Base-by-base conservation (phyloP, 768 basidiomycete genomes). In the Russula sp. region DNA sequence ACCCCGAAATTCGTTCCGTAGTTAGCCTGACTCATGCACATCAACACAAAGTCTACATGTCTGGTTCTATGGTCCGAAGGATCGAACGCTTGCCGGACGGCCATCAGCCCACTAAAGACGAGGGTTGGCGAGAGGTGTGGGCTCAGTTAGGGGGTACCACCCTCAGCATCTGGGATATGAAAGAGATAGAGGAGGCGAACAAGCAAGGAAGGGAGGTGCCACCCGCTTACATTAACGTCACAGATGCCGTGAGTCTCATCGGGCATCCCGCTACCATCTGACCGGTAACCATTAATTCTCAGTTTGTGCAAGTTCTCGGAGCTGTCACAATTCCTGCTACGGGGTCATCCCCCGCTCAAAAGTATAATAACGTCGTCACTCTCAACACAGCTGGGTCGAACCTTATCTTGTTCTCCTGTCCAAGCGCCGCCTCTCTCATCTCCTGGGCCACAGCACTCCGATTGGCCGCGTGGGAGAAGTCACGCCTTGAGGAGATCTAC, bases 321-420 rank as follows among this genome's bases (percentile, higher is more conserved):
- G 82, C 88, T 0, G 80, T 92, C 14, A 87, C 88, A 0, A 77
- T 84, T 20, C 86, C 87, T 1, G 77, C 82, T 7, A 80, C 82
- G 0, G 71, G 77, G 0, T 77, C 73, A 11, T 66, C 76, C 1
- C 84, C 87, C 1, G 68, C 80, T 0, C 81, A 82, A 70, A 82
- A 84, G 66, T 89, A 84, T 68, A 78, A 78, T 0, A 90, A 92
- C 71, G 88, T 98, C 57, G 81, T 98, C 61, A 91, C 92, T 0
- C 79, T 99, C 68, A 99, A 95, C 72, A 96, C 91, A 6, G 96
- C 95, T 0, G 96, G 96, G 22, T 87, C 87, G 35, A 98, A 98
- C 72, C 79, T 94, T 50, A 77, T 94, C 37, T 75, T 96, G 3
- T 96, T 98, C 76, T 89, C 93, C 9, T 95, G 93, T 71, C 88